A percentile compares a stretch with the other conserved stretches of the same genome.
phyloP scores from a whole-genome alignment of 805 yeast species.

The Brettanomyces anomalus region DNA sequence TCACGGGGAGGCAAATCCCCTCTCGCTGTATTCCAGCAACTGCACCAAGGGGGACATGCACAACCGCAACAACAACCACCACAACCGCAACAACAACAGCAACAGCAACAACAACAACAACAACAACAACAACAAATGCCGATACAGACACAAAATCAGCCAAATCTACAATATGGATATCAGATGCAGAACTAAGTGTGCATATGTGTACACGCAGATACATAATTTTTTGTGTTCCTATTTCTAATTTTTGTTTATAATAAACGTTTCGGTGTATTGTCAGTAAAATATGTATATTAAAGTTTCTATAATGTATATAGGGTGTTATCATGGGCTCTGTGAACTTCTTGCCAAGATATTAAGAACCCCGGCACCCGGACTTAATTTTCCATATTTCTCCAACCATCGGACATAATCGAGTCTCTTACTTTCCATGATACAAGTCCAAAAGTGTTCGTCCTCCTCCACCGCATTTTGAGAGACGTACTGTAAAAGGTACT shows the following conservation, averaged over 20 bases:
- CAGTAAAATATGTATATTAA: too few relatives aligned
- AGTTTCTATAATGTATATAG: too few relatives aligned
- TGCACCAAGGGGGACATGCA: slow-evolving; percentile 4
- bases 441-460: slow-evolving; percentile 14
- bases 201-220: too few relatives aligned
- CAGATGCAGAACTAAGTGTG: slow-evolving; percentile 1
- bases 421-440: slow-evolving; percentile 10
- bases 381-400: slow-evolving; percentile 1
- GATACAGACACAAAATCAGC: slow-evolving; percentile 1
- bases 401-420: slow-evolving; percentile 7
- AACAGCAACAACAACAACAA: slow-evolving; percentile 5
- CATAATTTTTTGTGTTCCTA: not conserved
- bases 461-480: slow-evolving; percentile 5
- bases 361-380: not conserved
- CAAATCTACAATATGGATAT: slow-evolving; percentile 4
- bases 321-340: not conserved
- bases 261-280: too few relatives aligned
- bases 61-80: not conserved
- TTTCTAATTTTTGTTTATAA: not conserved
- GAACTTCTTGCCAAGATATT: not conserved
- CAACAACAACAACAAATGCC: slow-evolving; percentile 7
- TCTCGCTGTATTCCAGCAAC: slow-evolving; percentile 1
- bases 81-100: slow-evolving; percentile 2
- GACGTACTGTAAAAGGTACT: slow-evolving; percentile 1
- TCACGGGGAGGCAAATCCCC: slow-evolving; percentile 21